phyloP scores from a whole-genome alignment of 805 yeast species.

The Hanseniaspora lachancei region DNA sequence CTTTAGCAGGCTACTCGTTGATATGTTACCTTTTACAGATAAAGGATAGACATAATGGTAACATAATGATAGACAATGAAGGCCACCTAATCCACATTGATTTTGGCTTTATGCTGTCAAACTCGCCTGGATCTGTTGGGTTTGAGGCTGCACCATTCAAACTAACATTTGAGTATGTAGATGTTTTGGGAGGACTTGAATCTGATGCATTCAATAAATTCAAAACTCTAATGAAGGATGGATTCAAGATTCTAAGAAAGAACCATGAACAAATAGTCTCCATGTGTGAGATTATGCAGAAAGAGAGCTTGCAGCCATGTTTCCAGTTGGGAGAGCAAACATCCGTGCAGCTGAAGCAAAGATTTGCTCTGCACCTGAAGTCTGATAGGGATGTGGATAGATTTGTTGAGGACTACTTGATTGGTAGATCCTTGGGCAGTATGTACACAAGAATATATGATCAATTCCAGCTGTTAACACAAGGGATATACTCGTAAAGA shows the following conservation, averaged over 20 bases:
- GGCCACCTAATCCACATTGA: conserved; percentile 94
- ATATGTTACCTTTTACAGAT: conserved; percentile 82
- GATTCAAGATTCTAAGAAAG: conserved; percentile 61
- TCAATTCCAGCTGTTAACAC: conserved; percentile 87
- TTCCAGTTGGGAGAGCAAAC: conserved; percentile 81
- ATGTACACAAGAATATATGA: conserved; percentile 86
- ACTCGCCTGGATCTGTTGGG: conserved; percentile 93
- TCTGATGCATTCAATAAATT: conserved; percentile 50
- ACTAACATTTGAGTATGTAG: conserved; percentile 77
- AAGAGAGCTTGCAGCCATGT: conserved; percentile 81
- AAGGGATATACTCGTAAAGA: conserved; percentile 70
- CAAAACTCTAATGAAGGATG: conserved; percentile 48
- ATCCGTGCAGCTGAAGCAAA: conserved; percentile 59
- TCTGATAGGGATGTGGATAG: conserved; percentile 56
- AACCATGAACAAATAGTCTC: conserved; percentile 62
- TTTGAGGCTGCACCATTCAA: conserved; percentile 97
- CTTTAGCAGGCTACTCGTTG: conserved; percentile 84
- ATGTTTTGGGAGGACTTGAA: conserved; percentile 67
- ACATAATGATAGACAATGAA: conserved; percentile 88
- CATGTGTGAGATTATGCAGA: conserved; percentile 88
- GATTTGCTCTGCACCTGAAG: conserved; percentile 63
- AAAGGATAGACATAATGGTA: conserved; percentile 94
- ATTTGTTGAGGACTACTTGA: conserved; percentile 64
- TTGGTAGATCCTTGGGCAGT: conserved; percentile 74
- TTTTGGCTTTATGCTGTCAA: conserved; percentile 83